Base-by-base conservation (phyloP, 2,329 filamentous ascomycete genomes). In the Fusarium illudens region DNA sequence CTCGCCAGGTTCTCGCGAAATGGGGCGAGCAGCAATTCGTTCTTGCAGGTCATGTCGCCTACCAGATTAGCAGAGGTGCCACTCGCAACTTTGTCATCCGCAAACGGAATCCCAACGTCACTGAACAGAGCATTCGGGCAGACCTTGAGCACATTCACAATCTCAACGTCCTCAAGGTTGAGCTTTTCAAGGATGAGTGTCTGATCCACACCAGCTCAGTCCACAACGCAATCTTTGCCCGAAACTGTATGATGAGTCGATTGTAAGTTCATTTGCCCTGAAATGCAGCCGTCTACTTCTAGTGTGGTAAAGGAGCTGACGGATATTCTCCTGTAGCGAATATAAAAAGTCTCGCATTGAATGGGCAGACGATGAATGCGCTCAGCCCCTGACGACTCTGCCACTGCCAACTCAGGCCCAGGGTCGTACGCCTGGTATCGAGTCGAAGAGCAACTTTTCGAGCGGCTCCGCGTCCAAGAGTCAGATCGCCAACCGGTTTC, bases 141-240 rank as follows among this genome's bases (percentile, higher is more conserved):
- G 91, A 96, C 71, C 83, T 96, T 34, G 90, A 94, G 22, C 93
- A 96, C 75, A 95, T 96, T 63, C 89, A 95, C 80, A 92, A 92
- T 65, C 83, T 96, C 1, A 82, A 90, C 20, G 86, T 96, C 11
- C 83, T 96, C 72, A 86, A 86, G 42, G 80, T 96, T 44, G 78
- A 80, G 8, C 90, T 92, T 76, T 77, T 79, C 3, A 81, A 83
- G 17, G 83, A 83, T 4, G 86, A 89, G 76, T 90, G 86, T 61
- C 87, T 87, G 76, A 88, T 96, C 67, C 89, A 87, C 58, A 92
- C 90, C 8, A 96, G 94, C 76, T 93, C 92, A 0, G 85, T 96
- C 10, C 86, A 90, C 73, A 90, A 91, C 65, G 91, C 92, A 11
- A 84, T 93, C 54, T 92, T 90, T 77, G 92, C 92, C 9, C 86